Evolutionary conservation across 306 rosid genomes (phyloP), one percentile per base, ranked within the genome.

Genomic region (Vigna mungo): DNA sequence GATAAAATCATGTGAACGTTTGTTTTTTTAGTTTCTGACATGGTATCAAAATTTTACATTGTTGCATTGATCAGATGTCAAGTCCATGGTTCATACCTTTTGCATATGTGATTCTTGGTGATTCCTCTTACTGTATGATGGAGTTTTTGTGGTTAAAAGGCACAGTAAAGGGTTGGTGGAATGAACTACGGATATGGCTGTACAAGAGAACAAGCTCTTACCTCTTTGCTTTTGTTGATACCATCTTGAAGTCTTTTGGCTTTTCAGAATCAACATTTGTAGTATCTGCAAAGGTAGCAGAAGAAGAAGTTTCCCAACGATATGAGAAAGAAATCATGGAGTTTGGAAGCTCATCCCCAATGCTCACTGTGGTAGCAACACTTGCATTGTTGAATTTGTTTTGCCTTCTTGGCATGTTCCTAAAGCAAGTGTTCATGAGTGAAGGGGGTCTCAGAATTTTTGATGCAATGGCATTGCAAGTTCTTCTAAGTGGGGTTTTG

Each of bases 151-250:
- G 82, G 82, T 73, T 25, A 18, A 89, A 84, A 54, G 97, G 97
- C 58, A 92, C 96, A 34, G 2, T 82, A 17, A 32, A 83, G n/a
- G 96, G 93, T 1, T 92, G 92, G 96, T 92, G 93, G 96, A 90
- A 92, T 79, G 88, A 87, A 7, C 82, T 83, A 3, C 63, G 93
- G 6, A 87, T 92, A 2, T 86, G 97, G 92, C 86, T 92, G 6
- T 92, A 90, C 60, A 92, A 88, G 83, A 79, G 93, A 87, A 80
- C 89, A 71, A 84, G 84, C 81, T 88, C 96, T 70, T 88, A 87
- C 71, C 44, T 76, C 3, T 69, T 82, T 82, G 81, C 85, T 23
- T 82, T 69, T 7, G 2, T 76, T 27, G 78, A 82, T 2, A 71
- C 30, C 34, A 44, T 70, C 62, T 39, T 62, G 54, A 77, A 85